Evolutionary conservation across 2,329 filamentous ascomycete genomes (phyloP), one percentile per base, ranked within the genome.

Genomic region (Waltergamsia citrina): DNA sequence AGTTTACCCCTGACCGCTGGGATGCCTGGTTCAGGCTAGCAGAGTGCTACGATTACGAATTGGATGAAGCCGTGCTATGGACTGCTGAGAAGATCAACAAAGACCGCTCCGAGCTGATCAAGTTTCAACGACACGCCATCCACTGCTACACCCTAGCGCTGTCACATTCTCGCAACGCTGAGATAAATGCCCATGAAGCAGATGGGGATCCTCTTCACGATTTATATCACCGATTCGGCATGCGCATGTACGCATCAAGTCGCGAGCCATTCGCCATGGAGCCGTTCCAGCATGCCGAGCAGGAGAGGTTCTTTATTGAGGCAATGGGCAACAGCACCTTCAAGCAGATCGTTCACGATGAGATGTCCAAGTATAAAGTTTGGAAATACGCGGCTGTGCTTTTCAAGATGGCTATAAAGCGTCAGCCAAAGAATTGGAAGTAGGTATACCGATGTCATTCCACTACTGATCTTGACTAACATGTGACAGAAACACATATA

Each of bases 71-170:
- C 6, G 83, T 93, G 5, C 74, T 88, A 5, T 94, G 87, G 87
- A 83, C 81, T 15, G 84, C 86, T 1, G 86, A 94, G 45, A 94
- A 93, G 56, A 80, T 94, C 59, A 94, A 94, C 57, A 90, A 83
- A 51, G 81, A 82, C 46, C 78, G 82, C 36, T 62, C 65, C 4
- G 85, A 93, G 38, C 59, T 94, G 29, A 71, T 86, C 17, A 77
- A 75, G 33, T 73, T 83, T 40, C 85, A 94, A 53, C 75, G 85
- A 21, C 77, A 76, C 46, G 80, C 85, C 2, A 88, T 94, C 29
- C 85, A 94, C 53, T 90, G 85, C 51, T 85, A 84, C 46, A 74
- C 69, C 1, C 60, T 78, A 25, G 72, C 72, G 0, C 47, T 78
- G 11, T 77, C 73, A 0, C 66, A 76, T 40, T 76, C 68, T 0